phyloP scores from a whole-genome alignment of 305 asterid species.

The Solanum chacoense region DNA sequence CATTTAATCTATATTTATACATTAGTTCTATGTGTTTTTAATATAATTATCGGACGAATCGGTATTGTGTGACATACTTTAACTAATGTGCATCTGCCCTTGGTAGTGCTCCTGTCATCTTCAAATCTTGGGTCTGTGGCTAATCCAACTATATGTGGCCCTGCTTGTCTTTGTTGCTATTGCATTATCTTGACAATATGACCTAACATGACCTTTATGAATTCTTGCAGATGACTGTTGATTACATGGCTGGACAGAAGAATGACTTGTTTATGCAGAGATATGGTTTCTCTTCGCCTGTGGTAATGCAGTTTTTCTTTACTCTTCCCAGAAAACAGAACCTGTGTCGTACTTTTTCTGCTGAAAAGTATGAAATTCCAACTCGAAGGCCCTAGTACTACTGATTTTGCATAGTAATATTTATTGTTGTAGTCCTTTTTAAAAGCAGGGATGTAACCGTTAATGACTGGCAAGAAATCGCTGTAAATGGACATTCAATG shows the following conservation, averaged over 20 bases:
- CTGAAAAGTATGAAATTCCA: neutral
- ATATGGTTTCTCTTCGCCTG: conserved; percentile 94
- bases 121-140: neutral
- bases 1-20: neutral
- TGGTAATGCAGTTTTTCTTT: conserved; percentile 38
- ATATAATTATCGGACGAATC: neutral
- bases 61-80: neutral
- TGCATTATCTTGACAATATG: neutral
- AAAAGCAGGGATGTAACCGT: neutral
- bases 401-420: neutral
- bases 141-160: neutral
- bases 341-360: neutral
- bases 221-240: conserved; percentile 77
- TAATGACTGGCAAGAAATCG: neutral
- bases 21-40: neutral
- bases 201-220: neutral
- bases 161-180: neutral
- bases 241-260: conserved; percentile 68
- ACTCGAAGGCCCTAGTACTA: neutral
- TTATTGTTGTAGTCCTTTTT: neutral
- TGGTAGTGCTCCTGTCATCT: neutral
- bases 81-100: neutral
- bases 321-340: conserved; percentile 5
- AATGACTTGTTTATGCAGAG: conserved; percentile 71
- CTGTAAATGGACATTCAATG: neutral